These are phyloP conservation scores for Acacia acuminata DNA, from an alignment of 306 rosid genomes.

Conservation along the genomic window DNA sequence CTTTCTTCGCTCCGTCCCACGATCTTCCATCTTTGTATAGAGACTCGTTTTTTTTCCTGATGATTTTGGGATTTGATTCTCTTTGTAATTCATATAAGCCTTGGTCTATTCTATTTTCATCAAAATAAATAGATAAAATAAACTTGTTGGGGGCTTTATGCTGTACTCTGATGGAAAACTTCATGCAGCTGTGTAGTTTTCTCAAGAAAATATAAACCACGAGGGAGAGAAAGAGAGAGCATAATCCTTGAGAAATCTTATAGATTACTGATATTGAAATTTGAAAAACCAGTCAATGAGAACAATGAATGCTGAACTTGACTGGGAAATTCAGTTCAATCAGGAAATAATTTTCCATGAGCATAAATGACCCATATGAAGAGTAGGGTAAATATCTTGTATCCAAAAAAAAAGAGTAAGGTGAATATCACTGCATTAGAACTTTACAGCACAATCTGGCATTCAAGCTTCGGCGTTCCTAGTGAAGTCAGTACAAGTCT, in stretches of 20 bases:
- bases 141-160: background rate
- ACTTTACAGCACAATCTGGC: background rate
- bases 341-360: conserved; percentile 27
- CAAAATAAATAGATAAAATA: too few relatives aligned
- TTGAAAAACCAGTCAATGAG: conserved; percentile 47
- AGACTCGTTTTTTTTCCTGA: background rate
- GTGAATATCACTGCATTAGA: background rate
- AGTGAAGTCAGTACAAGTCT: conserved; percentile 92
- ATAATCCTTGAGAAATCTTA: background rate
- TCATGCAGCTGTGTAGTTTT: background rate
- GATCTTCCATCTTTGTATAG: background rate
- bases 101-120: background rate
- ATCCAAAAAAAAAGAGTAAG: background rate
- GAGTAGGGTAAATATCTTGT: conserved; percentile 6
- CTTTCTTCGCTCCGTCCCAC: background rate
- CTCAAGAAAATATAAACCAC: background rate
- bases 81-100: background rate
- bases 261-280: conserved; percentile 19
- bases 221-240: background rate
- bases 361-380: conserved; percentile 19
- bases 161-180: background rate
- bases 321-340: conserved; percentile 31
- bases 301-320: conserved; percentile 38
- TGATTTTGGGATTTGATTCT: background rate
- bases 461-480: conserved; percentile 67